Percentiles rank a stretch among this genome's conserved stretches.
phyloP scores from a whole-genome alignment of 2,329 filamentous ascomycete genomes.

The Cercospora berteroae region DNA sequence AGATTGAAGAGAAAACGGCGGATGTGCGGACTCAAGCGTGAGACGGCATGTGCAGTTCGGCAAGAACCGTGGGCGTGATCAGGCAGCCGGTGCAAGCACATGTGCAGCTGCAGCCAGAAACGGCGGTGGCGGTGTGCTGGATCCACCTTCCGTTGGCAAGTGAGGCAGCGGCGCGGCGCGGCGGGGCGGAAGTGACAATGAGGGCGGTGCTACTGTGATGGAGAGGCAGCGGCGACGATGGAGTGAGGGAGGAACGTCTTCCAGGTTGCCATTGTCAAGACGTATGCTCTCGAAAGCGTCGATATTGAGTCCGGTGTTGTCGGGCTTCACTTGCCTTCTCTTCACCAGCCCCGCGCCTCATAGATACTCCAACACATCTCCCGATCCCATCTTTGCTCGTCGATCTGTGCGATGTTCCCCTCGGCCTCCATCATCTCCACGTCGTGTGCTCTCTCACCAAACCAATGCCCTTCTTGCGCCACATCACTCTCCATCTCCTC shows the following conservation, averaged over 20 bases:
- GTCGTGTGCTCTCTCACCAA: neutral
- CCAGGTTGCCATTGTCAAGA: neutral
- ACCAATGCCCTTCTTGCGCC: too few relatives aligned
- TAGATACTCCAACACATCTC: conserved; percentile 1
- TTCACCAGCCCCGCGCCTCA: neutral
- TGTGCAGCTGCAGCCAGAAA: neutral
- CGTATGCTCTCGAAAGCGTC: neutral
- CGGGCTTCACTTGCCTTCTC: neutral
- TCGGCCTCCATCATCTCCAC: neutral
- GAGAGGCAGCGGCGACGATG: neutral
- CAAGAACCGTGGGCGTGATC: neutral
- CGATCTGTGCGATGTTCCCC: neutral
- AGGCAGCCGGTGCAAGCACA: neutral
- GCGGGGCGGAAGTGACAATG: neutral
- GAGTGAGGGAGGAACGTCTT: neutral
- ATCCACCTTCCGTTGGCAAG: neutral
- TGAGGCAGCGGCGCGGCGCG: neutral
- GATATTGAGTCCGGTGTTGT: neutral
- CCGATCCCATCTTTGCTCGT: neutral
- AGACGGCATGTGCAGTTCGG: neutral
- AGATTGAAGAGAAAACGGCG: neutral
- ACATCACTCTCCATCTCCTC: too few relatives aligned
- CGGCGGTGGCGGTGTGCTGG: neutral
- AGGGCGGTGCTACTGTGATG: neutral
- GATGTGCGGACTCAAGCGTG: neutral